Evolutionary conservation across 208 protist species (phyloP).

Genomic region (Novymonas esmeraldas): DNA sequence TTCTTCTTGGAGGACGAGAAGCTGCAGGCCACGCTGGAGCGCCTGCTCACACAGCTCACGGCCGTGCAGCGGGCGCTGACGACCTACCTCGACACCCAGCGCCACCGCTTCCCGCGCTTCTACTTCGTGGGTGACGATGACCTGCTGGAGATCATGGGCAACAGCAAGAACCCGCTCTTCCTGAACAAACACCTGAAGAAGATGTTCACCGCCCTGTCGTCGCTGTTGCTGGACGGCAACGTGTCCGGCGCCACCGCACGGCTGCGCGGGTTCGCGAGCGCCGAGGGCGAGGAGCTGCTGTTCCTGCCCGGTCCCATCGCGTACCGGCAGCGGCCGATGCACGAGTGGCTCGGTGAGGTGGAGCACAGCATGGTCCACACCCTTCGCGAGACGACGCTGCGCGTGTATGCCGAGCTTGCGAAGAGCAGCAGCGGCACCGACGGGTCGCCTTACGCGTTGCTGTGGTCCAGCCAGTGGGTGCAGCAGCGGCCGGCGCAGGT

Average conservation of each 20-base stretch:
- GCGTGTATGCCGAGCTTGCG: slow-evolving; percentile 38
- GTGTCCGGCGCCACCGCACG: slow-evolving; percentile 23
- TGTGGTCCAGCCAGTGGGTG: slow-evolving; percentile 88
- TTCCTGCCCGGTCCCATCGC: slow-evolving; percentile 58
- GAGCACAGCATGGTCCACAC: slow-evolving; percentile 92
- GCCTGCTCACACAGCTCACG: slow-evolving; percentile 89
- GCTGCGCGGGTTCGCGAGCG: slow-evolving; percentile 91
- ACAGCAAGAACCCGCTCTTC: slow-evolving; percentile 93
- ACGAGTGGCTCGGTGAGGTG: slow-evolving; percentile 94
- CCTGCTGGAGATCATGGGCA: slow-evolving; percentile 99
- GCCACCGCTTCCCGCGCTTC: slow-evolving; percentile 98
- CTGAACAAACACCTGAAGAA: slow-evolving; percentile 98
- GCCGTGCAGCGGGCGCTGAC: slow-evolving; percentile 97
- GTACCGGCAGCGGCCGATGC: slow-evolving; percentile 75
- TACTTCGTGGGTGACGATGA: slow-evolving; percentile 99
- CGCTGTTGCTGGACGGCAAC: slow-evolving; percentile 52
- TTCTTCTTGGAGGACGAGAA: slow-evolving; percentile 95
- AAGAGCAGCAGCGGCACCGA: slow-evolving; percentile 11
- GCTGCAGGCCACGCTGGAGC: slow-evolving; percentile 91
- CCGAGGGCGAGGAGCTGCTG: slow-evolving; percentile 94
- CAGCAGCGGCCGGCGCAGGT: slow-evolving; percentile 91
- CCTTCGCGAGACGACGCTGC: slow-evolving; percentile 74
- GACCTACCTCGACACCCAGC: slow-evolving; percentile 98
- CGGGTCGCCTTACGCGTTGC: slow-evolving; percentile 18
- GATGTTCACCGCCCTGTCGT: slow-evolving; percentile 99